Conservation (phyloP, 2,329 filamentous ascomycete species). For the Verticillium tricorpus region DNA sequence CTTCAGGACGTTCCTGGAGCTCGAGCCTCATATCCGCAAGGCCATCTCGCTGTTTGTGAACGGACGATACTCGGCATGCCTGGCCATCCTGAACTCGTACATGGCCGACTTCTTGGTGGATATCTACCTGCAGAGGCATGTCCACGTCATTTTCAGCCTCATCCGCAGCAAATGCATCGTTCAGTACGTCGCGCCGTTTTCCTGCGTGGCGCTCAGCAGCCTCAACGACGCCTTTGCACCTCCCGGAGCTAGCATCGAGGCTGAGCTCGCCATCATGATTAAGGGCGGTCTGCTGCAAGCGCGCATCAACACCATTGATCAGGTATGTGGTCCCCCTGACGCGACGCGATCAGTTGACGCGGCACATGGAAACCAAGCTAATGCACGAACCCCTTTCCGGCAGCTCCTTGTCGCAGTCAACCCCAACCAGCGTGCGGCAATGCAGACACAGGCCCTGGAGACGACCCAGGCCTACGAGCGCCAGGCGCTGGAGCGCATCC, state of each 20-base stretch:
- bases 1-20: slow-evolving; percentile 85
- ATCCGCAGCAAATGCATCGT: slow-evolving; percentile 91
- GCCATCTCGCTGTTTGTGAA: slow-evolving; percentile 87
- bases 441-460: slow-evolving; percentile 66
- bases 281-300: slow-evolving; percentile 66
- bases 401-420: slow-evolving; percentile 70
- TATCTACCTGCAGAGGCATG: slow-evolving; percentile 73
- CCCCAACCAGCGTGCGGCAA: slow-evolving; percentile 58
- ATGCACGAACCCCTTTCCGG: slow-evolving; percentile 2
- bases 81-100: slow-evolving; percentile 77
- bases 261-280: slow-evolving; percentile 78
- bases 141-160: slow-evolving; percentile 63
- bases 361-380: slow-evolving; percentile 5
- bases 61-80: slow-evolving; percentile 80
- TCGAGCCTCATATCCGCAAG: slow-evolving; percentile 90
- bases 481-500: slow-evolving; percentile 70
- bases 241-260: slow-evolving; percentile 58
- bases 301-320: slow-evolving; percentile 78
- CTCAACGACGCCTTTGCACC: slow-evolving; percentile 73
- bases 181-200: slow-evolving; percentile 90
- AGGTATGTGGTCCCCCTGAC: slow-evolving; percentile 36
- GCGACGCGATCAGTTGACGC: background rate
- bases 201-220: slow-evolving; percentile 73
- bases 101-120: slow-evolving; percentile 86
- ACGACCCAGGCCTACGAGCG: slow-evolving; percentile 68